phyloP scores from a whole-genome alignment of 1,284 basidiomycete species.

The Rhodotorula sp. region DNA sequence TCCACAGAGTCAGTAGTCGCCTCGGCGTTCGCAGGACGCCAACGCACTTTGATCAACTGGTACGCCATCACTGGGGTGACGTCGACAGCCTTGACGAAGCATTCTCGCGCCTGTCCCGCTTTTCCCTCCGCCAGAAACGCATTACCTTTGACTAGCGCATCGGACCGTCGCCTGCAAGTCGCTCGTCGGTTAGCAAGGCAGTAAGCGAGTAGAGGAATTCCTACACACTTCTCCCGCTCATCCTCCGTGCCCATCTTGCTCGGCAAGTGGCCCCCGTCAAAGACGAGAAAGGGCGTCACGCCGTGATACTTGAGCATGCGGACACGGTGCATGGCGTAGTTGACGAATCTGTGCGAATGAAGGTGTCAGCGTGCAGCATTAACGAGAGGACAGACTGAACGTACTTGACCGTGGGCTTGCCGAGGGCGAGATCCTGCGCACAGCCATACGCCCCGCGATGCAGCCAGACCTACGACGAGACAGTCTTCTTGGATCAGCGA shows the following conservation, averaged over 20 bases:
- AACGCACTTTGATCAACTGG: constrained; percentile 85
- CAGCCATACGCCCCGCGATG: constrained; percentile 91
- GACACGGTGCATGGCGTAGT: constrained; percentile 91
- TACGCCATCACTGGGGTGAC: constrained; percentile 97
- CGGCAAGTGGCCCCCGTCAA: constrained; percentile 92
- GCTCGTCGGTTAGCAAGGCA: background rate
- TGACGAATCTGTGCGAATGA: constrained; percentile 70
- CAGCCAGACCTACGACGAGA: constrained; percentile 91
- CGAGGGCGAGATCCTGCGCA: constrained; percentile 83
- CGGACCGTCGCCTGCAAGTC: constrained; percentile 58
- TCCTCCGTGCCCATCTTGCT: constrained; percentile 89
- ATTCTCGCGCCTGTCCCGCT: constrained; percentile 75
- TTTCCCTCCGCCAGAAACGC: constrained; percentile 73
- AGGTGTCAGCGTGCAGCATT: too few species aligned
- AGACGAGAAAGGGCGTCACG: constrained; percentile 87
- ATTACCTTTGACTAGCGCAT: constrained; percentile 66
- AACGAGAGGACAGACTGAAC: background rate
- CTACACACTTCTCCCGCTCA: constrained; percentile 62
- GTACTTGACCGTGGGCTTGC: constrained; percentile 74
- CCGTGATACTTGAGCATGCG: constrained; percentile 79
- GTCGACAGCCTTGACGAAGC: constrained; percentile 87
- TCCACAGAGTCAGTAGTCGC: background rate
- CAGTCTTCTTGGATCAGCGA: background rate
- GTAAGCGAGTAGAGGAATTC: too few species aligned
- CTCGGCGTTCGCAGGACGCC: background rate